Base-by-base conservation (phyloP, 768 basidiomycete genomes). In the Lactifluus echinatus region DNA sequence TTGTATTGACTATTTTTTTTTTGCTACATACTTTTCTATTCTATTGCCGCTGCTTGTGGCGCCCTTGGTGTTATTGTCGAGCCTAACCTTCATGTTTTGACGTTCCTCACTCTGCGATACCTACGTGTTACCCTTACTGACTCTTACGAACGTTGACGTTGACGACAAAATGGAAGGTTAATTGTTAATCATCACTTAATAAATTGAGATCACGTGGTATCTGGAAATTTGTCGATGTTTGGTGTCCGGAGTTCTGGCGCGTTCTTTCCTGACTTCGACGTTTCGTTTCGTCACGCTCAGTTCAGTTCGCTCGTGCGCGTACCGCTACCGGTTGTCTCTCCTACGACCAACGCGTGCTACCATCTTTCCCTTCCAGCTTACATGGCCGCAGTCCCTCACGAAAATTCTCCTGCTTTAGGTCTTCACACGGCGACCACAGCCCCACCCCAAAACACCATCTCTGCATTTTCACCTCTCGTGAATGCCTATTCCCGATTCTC, bases 401-500 rank as follows among this genome's bases (percentile, higher is more conserved):
- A 63, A 55, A 57, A 55, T 21, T 4, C 37, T 44, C 21, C 29
- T 28, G 31, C 26, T 24, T 26, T 33, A 26, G 60, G 53, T 29
- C 34, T 49, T 8, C 37, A 53, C 33, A 42, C 53, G 7, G 49
- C 45, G 23, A 33, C 56, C 31, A 21, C 50, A 44, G 2, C 48
- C 23, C 40, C 52, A 29, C 36, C 48, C 42, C 50, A 61, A 56
- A 61, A 53, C 4, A 31, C 5, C 11, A 54, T 39, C 44, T 28
- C 55, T 17, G 37, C 53, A 10, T 52, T 64, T 46, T 63, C 82
- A 46, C 88, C 90, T 26, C 72, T 91, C 56, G 77, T 79, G 50
- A 81, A 77, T 70, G 75, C 80, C 23, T 88, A 86, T 70, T 76
- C 80, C 65, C 82, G 84, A 56, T 84, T 95, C 71, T 78, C 85